These are phyloP conservation scores for Xylariaceae sp. DNA, from an alignment of 2,329 filamentous ascomycete genomes.

Conservation along the genomic window DNA sequence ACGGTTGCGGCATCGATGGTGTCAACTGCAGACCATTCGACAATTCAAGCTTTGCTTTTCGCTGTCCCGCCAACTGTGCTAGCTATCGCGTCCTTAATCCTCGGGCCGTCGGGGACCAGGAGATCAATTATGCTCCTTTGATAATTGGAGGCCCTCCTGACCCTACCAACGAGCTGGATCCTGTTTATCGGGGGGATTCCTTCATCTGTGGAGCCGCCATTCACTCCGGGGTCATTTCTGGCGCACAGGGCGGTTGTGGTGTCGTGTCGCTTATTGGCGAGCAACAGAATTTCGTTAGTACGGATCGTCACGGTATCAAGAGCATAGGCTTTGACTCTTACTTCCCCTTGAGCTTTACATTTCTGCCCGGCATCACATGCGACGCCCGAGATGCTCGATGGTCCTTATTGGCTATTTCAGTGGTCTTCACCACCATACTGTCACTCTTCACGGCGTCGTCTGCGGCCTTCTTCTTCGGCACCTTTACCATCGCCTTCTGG, in stretches of 20 bases:
- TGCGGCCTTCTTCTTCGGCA: conserved; percentile 81
- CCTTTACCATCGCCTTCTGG: conserved; percentile 84
- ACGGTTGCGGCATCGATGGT: conserved; percentile 76
- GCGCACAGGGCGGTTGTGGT: conserved; percentile 78
- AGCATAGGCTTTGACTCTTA: conserved; percentile 84
- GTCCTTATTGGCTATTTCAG: conserved; percentile 80
- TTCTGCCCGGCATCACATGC: conserved; percentile 69
- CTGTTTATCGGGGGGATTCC: conserved; percentile 85
- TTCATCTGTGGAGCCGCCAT: conserved; percentile 87
- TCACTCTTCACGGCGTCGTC: conserved; percentile 84
- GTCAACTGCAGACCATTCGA: conserved; percentile 77
- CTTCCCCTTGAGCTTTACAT: conserved; percentile 87
- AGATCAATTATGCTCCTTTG: conserved; percentile 67
- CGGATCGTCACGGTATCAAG: conserved; percentile 73
- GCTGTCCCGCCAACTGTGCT: conserved; percentile 75
- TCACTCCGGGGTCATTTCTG: conserved; percentile 78
- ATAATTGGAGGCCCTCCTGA: conserved; percentile 69
- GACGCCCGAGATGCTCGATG: conserved; percentile 80
- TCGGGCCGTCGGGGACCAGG: conserved; percentile 74
- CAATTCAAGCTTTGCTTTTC: conserved; percentile 72
- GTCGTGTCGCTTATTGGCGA: conserved; percentile 77
- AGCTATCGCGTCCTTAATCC: conserved; percentile 71
- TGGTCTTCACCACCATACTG: conserved; percentile 77
- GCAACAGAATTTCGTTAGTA: conserved; percentile 65
- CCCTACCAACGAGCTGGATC: conserved; percentile 46